Percentiles rank a stretch among this genome's conserved stretches.
These are phyloP conservation scores for Fusarium decemcellulare DNA, from an alignment of 2,329 filamentous ascomycete genomes.

Conservation along the genomic window DNA sequence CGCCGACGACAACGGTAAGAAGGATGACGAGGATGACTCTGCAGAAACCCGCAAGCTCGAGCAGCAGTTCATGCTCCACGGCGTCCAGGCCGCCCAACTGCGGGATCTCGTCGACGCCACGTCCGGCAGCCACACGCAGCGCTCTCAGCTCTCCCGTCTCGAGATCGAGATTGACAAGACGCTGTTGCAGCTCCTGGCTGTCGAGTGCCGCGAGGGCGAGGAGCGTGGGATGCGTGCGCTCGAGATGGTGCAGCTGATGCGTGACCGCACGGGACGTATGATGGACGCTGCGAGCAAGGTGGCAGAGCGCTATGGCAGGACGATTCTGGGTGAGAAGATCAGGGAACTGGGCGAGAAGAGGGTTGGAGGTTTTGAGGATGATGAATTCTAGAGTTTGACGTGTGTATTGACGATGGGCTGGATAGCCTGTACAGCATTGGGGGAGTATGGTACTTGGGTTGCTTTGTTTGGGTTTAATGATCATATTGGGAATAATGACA, in stretches of 20 bases:
- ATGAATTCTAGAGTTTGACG: constrained; percentile 55
- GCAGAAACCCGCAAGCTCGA: constrained; percentile 77
- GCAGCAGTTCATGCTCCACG: constrained; percentile 84
- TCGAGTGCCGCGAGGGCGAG: constrained; percentile 93
- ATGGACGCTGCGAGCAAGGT: constrained; percentile 92
- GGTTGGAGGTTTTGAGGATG: constrained; percentile 72
- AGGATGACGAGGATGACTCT: constrained; percentile 52
- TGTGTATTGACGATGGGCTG: not conserved
- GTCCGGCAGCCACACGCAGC: constrained; percentile 70
- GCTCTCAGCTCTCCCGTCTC: constrained; percentile 75
- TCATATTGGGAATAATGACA: not conserved
- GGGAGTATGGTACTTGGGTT: not conserved
- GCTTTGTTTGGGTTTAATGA: constrained; percentile 7
- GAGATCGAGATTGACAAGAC: constrained; percentile 93
- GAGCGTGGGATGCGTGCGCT: constrained; percentile 95
- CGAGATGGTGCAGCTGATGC: constrained; percentile 90
- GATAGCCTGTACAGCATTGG: constrained; percentile 12
- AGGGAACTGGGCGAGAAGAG: constrained; percentile 83
- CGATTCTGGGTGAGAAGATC: constrained; percentile 91
- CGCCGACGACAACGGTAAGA: constrained; percentile 50
- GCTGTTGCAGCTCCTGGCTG: constrained; percentile 87
- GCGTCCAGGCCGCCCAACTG: constrained; percentile 80
- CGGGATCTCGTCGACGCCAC: constrained; percentile 81
- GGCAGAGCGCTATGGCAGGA: constrained; percentile 85
- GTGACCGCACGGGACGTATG: constrained; percentile 89